Conservation (phyloP, 257 asterid genomes). For the Nicotiana benthamiana region DNA sequence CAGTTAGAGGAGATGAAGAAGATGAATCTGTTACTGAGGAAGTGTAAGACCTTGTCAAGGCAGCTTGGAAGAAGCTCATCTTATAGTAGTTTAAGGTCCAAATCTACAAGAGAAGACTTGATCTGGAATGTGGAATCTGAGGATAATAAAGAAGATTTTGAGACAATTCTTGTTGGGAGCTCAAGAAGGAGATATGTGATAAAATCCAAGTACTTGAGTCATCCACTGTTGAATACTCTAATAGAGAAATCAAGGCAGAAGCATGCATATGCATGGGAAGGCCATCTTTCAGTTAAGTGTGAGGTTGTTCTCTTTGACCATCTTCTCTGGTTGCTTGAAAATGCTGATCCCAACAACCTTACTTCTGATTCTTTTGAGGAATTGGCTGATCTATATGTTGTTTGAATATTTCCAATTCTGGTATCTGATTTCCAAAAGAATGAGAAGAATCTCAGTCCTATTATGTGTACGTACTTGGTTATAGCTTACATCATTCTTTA, state of each 20-base stretch:
- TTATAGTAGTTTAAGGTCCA: conserved; percentile 53
- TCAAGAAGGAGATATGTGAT: conserved; percentile 41
- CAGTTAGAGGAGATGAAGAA: conserved; percentile 28
- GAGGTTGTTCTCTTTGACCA: conserved; percentile 74
- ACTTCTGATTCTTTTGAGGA: conserved; percentile 54
- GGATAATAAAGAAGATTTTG: conserved; percentile 7
- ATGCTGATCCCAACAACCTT: conserved; percentile 46
- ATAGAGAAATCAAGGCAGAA: conserved; percentile 35
- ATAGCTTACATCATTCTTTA: neutral
- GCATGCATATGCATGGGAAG: conserved; percentile 11
- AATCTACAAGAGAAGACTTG: conserved; percentile 31
- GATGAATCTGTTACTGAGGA: conserved; percentile 35
- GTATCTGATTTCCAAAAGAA: neutral
- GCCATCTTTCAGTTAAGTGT: conserved; percentile 44
- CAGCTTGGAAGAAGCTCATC: conserved; percentile 53
- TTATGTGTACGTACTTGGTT: neutral
- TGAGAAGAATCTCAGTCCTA: neutral
- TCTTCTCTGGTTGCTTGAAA: conserved; percentile 70
- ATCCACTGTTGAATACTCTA: conserved; percentile 51
- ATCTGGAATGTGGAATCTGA: conserved; percentile 7
- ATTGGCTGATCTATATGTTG: conserved; percentile 53
- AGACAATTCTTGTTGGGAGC: conserved; percentile 56
- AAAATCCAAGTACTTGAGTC: conserved; percentile 51
- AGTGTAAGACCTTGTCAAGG: conserved; percentile 62
- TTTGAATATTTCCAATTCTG: neutral